These are phyloP conservation scores for Ceriops decandra DNA, from an alignment of 345 rosid genomes.

Conservation along the genomic window DNA sequence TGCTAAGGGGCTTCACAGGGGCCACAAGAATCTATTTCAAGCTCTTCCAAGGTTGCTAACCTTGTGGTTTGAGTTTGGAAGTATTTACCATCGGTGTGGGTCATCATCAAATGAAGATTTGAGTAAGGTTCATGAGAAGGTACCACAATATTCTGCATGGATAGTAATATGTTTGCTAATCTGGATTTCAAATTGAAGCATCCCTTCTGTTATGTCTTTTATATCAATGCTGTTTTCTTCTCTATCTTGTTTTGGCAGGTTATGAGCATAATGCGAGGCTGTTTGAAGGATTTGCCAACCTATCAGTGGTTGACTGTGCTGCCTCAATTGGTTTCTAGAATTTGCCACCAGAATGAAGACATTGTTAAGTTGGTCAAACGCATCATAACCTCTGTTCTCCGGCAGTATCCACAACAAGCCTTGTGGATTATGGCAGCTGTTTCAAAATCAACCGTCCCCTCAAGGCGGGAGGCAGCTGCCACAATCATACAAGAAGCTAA, in stretches of 20 bases:
- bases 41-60: constrained; percentile 97
- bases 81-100: constrained; percentile 58
- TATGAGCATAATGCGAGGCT: constrained; percentile 79
- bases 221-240: constrained; percentile 2
- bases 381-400: constrained; percentile 78
- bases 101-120: constrained; percentile 57
- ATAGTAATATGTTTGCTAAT: constrained; percentile 7
- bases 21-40: constrained; percentile 92
- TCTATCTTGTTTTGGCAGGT: constrained; percentile 46
- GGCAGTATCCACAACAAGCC: constrained; percentile 89
- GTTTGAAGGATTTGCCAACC: constrained; percentile 94
- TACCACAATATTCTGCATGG: constrained; percentile 21
- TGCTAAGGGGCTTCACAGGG: constrained; percentile 92
- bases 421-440: constrained; percentile 97
- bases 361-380: constrained; percentile 69
- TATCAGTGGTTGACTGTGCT: constrained; percentile 91
- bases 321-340: constrained; percentile 96
- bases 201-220: constrained; percentile 8
- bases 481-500: constrained; percentile 89
- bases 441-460: constrained; percentile 85
- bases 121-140: constrained; percentile 69
- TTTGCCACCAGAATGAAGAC: constrained; percentile 93
- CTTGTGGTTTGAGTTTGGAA: constrained; percentile 94
- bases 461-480: constrained; percentile 94
- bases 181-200: neutral